Conservation (phyloP, 2,329 filamentous ascomycete species). For the Aspergillus bombycis region DNA sequence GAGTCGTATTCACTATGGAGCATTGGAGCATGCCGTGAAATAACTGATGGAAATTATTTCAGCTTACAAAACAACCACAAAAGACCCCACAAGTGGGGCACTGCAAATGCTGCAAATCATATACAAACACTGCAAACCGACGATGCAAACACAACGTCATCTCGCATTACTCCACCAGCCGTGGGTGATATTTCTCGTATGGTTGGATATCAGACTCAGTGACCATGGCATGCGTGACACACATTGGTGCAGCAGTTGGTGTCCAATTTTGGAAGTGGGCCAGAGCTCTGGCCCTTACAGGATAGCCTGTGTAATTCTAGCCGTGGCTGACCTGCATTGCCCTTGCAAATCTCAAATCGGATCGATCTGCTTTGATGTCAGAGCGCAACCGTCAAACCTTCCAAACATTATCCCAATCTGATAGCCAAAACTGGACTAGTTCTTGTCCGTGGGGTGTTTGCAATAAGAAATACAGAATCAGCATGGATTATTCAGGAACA, state of each 20-base stretch:
- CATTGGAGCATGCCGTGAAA: not conserved
- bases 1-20: not conserved
- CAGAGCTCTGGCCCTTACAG: not conserved
- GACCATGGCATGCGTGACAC: not conserved
- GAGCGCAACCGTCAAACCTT: not conserved
- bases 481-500: slow-evolving; percentile 14
- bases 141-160: slow-evolving; percentile 21
- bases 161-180: slow-evolving; percentile 8
- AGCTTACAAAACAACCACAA: slow-evolving; percentile 16
- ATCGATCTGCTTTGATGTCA: slow-evolving; percentile 2
- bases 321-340: not conserved
- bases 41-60: not conserved
- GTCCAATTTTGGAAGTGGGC: not conserved
- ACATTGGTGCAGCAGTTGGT: not conserved
- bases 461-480: not conserved
- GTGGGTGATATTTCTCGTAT: slow-evolving; percentile 3
- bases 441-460: slow-evolving; percentile 9
- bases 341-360: slow-evolving; percentile 2
- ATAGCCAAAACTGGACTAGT: slow-evolving; percentile 4
- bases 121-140: slow-evolving; percentile 19
- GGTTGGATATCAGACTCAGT: slow-evolving; percentile 6
- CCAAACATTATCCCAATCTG: not conserved
- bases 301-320: not conserved
- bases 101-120: slow-evolving; percentile 22
- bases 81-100: not conserved